Conservation (phyloP, 1,284 basidiomycete genomes). For the Ganoderma multipileum region DNA sequence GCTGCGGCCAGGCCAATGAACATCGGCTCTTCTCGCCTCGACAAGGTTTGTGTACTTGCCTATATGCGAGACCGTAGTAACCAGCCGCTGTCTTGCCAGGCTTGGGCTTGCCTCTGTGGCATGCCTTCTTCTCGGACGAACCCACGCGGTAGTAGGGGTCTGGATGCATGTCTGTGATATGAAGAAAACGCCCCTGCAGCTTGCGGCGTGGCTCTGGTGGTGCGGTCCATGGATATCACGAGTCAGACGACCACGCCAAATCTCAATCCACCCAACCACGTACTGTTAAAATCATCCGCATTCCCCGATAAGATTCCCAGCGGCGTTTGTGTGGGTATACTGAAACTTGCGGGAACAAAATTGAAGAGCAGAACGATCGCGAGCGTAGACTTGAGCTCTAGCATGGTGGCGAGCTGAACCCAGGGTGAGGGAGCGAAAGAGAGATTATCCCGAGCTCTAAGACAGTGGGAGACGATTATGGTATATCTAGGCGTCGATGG, state of each 20-base stretch:
- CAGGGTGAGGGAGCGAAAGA: conserved; percentile 5
- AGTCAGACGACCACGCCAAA: conserved; percentile 28
- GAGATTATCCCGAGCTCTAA: conserved; percentile 25
- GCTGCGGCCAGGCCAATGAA: conserved; percentile 45
- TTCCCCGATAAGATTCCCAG: conserved; percentile 24
- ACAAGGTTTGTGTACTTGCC: conserved; percentile 49
- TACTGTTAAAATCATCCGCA: conserved; percentile 28
- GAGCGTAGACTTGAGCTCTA: conserved; percentile 28
- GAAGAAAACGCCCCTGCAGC: conserved; percentile 77
- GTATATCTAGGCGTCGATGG: conserved; percentile 33
- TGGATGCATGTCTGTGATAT: conserved; percentile 85
- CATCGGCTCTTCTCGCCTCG: conserved; percentile 1
- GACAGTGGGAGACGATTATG: conserved; percentile 23
- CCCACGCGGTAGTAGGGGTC: conserved; percentile 66
- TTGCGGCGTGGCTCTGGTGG: conserved; percentile 44
- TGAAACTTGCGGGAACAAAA: conserved; percentile 16
- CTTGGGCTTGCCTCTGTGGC: conserved; percentile 70
- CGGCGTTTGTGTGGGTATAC: conserved; percentile 33
- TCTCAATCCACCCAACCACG: conserved; percentile 10
- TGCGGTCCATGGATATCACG: conserved; percentile 14
- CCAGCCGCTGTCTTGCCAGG: conserved; percentile 58
- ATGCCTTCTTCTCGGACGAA: conserved; percentile 60
- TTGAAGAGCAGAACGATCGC: conserved; percentile 22
- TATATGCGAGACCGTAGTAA: conserved; percentile 66
- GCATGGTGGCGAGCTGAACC: conserved; percentile 26